phyloP scores from a whole-genome alignment of 2,329 filamentous ascomycete genomes.

The Colletotrichum zoysiae region DNA sequence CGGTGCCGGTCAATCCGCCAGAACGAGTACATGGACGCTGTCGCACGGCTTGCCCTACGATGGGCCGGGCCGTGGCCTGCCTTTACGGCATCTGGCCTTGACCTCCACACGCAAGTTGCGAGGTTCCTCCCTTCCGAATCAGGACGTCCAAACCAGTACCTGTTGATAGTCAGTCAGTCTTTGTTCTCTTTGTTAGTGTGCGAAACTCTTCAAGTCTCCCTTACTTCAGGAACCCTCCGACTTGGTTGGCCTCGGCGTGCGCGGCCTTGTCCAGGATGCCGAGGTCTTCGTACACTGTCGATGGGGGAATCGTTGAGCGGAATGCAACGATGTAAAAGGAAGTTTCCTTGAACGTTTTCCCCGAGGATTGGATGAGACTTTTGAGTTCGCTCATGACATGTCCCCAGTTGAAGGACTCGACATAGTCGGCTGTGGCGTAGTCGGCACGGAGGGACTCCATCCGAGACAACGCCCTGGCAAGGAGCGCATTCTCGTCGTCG shows the following conservation, averaged over 20 bases:
- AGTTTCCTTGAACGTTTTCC: slow-evolving; percentile 70
- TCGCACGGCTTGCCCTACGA: slow-evolving; percentile 74
- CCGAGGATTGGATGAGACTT: slow-evolving; percentile 59
- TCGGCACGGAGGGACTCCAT: slow-evolving; percentile 73
- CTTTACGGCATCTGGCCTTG: slow-evolving; percentile 68
- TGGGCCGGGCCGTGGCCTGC: slow-evolving; percentile 72
- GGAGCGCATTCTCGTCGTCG: slow-evolving; percentile 73
- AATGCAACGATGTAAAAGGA: slow-evolving; percentile 90
- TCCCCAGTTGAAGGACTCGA: slow-evolving; percentile 81
- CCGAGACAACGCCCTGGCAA: slow-evolving; percentile 77
- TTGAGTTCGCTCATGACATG: slow-evolving; percentile 71
- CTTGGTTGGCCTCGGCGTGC: slow-evolving; percentile 82
- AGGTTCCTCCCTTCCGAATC: slow-evolving; percentile 80
- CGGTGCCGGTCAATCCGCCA: slow-evolving; percentile 79
- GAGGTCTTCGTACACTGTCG: slow-evolving; percentile 72
- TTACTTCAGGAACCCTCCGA: slow-evolving; percentile 83
- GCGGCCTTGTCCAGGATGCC: slow-evolving; percentile 81
- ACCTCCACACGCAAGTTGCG: slow-evolving; percentile 81
- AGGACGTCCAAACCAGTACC: slow-evolving; percentile 89
- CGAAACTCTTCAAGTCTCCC: slow-evolving; percentile 46
- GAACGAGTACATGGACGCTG: slow-evolving; percentile 72
- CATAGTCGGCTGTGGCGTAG: slow-evolving; percentile 83
- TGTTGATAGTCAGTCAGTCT: slow-evolving; percentile 49
- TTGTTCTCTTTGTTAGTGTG: not conserved
- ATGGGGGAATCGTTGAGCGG: slow-evolving; percentile 77